These are phyloP conservation scores for Trametes villosa DNA, from an alignment of 768 basidiomycete genomes.

Conservation along the genomic window DNA sequence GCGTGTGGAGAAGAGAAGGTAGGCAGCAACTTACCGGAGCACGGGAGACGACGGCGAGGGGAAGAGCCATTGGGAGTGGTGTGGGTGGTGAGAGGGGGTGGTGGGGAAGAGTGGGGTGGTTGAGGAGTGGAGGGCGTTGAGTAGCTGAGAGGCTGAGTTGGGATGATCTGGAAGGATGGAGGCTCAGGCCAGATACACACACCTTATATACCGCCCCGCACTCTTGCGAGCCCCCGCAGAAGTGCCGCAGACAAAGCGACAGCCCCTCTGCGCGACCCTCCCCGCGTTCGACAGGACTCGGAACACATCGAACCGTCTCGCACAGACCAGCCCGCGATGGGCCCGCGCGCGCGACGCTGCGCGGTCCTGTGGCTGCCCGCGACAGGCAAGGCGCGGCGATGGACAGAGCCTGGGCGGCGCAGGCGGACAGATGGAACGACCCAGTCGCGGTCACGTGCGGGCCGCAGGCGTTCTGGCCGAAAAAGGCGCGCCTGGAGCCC, in stretches of 20 bases:
- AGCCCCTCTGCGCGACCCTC: background rate
- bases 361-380: background rate
- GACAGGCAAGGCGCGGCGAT: constrained; percentile 7
- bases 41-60: constrained; percentile 24
- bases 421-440: constrained; percentile 15
- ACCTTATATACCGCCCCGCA: constrained; percentile 18
- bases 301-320: constrained; percentile 26
- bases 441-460: constrained; percentile 27
- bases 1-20: no score
- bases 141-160: constrained; percentile 11
- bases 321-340: constrained; percentile 19
- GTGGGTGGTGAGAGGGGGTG: constrained; percentile 2
- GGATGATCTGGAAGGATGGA: constrained; percentile 23
- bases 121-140: constrained; percentile 3
- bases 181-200: constrained; percentile 18
- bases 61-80: constrained; percentile 15
- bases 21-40: constrained; percentile 24
- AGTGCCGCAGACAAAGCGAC: no score
- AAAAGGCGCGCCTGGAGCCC: constrained; percentile 21
- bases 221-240: background rate
- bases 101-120: constrained; percentile 2
- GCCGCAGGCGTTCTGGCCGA: constrained; percentile 23
- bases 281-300: constrained; percentile 19
- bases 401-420: constrained; percentile 10
- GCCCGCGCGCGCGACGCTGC: constrained; percentile 8